phyloP scores from a whole-genome alignment of 164 flowering plant genomes.

The Umbellularia californica region DNA sequence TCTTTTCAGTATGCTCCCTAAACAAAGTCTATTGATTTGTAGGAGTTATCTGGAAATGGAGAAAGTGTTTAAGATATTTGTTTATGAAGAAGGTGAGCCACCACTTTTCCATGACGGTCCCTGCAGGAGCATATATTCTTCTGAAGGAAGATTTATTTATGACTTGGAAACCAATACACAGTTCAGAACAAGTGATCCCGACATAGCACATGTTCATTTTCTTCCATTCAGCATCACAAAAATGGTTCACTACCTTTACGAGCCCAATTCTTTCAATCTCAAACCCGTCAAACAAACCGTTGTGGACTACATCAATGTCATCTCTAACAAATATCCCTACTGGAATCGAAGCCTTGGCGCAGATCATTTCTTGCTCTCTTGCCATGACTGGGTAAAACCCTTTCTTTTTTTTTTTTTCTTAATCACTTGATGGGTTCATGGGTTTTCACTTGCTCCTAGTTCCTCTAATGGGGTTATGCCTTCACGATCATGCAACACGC shows the following conservation, averaged over 20 bases:
- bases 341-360: slow-evolving; percentile 57
- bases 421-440: too few relatives aligned
- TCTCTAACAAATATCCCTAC: slow-evolving; percentile 30
- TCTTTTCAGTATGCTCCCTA: neutral
- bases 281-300: slow-evolving; percentile 29
- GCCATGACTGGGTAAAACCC: slow-evolving; percentile 57
- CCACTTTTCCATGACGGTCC: slow-evolving; percentile 68
- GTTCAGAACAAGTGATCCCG: slow-evolving; percentile 36
- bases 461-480: too few relatives aligned
- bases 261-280: slow-evolving; percentile 24
- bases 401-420: neutral
- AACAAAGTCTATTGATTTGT: neutral
- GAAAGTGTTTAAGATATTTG: slow-evolving; percentile 50
- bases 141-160: slow-evolving; percentile 62
- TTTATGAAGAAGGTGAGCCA: slow-evolving; percentile 69
- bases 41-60: slow-evolving; percentile 81
- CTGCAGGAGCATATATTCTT: slow-evolving; percentile 61
- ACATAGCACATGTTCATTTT: slow-evolving; percentile 36
- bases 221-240: slow-evolving; percentile 52
- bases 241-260: slow-evolving; percentile 32
- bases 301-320: slow-evolving; percentile 24
- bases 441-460: too few relatives aligned
- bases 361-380: slow-evolving; percentile 59
- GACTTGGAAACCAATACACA: slow-evolving; percentile 37
- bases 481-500: too few relatives aligned